These are phyloP conservation scores for Mycena olivaceomarginata DNA, from an alignment of 768 basidiomycete genomes.

Conservation along the genomic window DNA sequence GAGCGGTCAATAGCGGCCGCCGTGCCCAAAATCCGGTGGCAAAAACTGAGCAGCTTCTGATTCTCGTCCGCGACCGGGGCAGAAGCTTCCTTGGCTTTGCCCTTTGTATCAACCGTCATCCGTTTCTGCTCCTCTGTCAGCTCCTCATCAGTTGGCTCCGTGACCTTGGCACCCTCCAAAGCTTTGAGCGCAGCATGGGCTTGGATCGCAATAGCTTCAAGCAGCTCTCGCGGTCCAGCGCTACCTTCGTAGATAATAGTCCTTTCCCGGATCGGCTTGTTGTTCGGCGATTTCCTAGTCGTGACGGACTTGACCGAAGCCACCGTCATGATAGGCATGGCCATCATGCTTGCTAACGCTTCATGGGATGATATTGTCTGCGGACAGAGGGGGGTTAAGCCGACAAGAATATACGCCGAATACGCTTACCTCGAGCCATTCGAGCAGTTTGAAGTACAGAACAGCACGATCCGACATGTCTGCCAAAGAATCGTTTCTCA, in stretches of 20 bases:
- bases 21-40: slow-evolving; percentile 89
- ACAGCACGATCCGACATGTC: slow-evolving; percentile 94
- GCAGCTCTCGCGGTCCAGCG: slow-evolving; percentile 91
- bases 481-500: slow-evolving; percentile 93
- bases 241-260: slow-evolving; percentile 94
- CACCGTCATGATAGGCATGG: slow-evolving; percentile 96
- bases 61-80: slow-evolving; percentile 81
- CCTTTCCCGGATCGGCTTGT: slow-evolving; percentile 81
- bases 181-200: slow-evolving; percentile 95
- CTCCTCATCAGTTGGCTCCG: slow-evolving; percentile 71
- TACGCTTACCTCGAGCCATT: slow-evolving; percentile 89
- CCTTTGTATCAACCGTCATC: slow-evolving; percentile 81
- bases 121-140: slow-evolving; percentile 95
- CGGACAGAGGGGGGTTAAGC: slow-evolving; percentile 27
- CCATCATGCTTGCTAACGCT: slow-evolving; percentile 95
- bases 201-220: slow-evolving; percentile 95
- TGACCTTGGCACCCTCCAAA: slow-evolving; percentile 77
- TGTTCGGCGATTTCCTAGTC: slow-evolving; percentile 69
- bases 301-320: slow-evolving; percentile 79
- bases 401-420: slow-evolving; percentile 6
- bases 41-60: slow-evolving; percentile 86
- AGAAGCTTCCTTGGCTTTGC: slow-evolving; percentile 77
- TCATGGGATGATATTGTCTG: slow-evolving; percentile 96
- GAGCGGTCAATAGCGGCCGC: slow-evolving; percentile 92
- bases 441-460: slow-evolving; percentile 92